Base-by-base conservation (phyloP, 78 protist genomes). In the Andalucia godoyi region DNA sequence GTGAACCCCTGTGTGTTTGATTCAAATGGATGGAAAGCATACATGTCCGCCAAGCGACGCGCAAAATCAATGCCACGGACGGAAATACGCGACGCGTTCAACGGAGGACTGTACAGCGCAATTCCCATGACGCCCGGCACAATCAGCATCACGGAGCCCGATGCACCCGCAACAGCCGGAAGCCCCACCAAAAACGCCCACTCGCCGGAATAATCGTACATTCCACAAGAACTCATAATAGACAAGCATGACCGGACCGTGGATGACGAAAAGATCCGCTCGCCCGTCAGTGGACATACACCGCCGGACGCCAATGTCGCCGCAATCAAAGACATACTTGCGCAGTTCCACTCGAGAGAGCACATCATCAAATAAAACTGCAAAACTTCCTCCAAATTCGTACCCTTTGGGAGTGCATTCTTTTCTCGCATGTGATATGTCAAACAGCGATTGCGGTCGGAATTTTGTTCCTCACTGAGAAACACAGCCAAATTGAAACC, bases 221-320 rank as follows among this genome's bases (percentile, higher is more conserved):
- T 60, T 8, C 74, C 68, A 7, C 78, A 73, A 27, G 64, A 30
- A 9, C 5, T 10, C 69, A 57, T 58, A 21, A 73, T 3, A 27
- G 51, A 2, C 4, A 73, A 45, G 33, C 64, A 50, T 23, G 18
- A 4, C 23, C 63, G 57, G 25, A 57, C 63, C 12, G 4, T 4
- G 23, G 9, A 18, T 4, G n/a, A 5, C 7, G 17, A 27, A 40
- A 68, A 36, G 18, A 49, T 4, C 21, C 27, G 4, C 41, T 60
- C 69, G 32, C 54, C 45, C 29, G 69, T 54, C 23, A 70, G 2
- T 21, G 76, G 76, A 38, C 71, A 17, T 32, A 37, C 23, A 17
- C 76, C 76, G n/a, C 49, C 18, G n/a, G 55, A 58, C 17, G 76
- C 66, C 41, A 70, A 46, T 25, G 76, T 70, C n/a, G 76, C 76